A percentile compares a stretch with the other conserved stretches of the same genome.
Evolutionary conservation across 306 rosid species (phyloP).

Genomic region (Vicia villosa): DNA sequence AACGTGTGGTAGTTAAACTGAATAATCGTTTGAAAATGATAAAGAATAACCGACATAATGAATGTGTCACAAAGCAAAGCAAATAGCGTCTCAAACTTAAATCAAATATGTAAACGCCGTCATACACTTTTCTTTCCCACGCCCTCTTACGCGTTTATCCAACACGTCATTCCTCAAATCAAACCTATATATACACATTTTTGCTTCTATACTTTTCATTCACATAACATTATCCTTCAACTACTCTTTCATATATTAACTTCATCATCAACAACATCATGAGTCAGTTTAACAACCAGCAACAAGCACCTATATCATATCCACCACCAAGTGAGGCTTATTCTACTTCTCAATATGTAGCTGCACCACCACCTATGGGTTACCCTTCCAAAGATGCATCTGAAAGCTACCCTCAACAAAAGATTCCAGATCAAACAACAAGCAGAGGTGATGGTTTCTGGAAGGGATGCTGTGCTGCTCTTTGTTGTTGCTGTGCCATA

Average conservation of each 20-base stretch:
- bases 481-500: conserved; percentile 53
- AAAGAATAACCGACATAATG: neutral
- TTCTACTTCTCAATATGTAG: conserved; percentile 14
- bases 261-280: neutral
- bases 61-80: neutral
- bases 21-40: neutral
- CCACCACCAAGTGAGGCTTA: neutral
- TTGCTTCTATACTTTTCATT: neutral
- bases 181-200: conserved; percentile 23
- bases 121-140: neutral
- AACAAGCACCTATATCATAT: conserved; percentile 20
- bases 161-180: neutral
- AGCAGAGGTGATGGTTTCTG: conserved; percentile 53
- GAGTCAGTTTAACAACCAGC: neutral
- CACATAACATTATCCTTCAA: neutral
- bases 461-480: conserved; percentile 55
- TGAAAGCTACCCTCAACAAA: conserved; percentile 36
- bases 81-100: neutral
- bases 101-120: neutral
- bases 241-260: neutral
- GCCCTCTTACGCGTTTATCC: conserved; percentile 6
- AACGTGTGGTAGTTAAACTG: neutral
- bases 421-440: conserved; percentile 35
- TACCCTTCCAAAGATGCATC: conserved; percentile 39
- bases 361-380: conserved; percentile 46